Evolutionary conservation across 169 alveolate species (phyloP), one percentile per base, ranked within the genome.

Genomic region (Plasmodium blacklocki): DNA sequence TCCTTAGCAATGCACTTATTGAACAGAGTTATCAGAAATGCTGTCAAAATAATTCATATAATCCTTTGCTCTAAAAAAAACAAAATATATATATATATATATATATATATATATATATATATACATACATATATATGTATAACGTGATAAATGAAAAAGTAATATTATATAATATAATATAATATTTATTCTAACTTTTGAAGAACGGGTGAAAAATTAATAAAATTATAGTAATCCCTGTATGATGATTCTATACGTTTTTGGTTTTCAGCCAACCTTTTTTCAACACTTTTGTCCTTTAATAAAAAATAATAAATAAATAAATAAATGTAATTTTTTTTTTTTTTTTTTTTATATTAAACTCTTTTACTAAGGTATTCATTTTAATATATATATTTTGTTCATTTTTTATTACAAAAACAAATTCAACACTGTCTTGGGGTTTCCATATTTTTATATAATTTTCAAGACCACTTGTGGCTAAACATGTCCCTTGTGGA

Each of bases 361-460:
- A 32, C 45, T 32, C 45, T 32, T 32, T 32, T 32, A 32, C 45
- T 32, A 32, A 32, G 45, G 43, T 64, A 23, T 23, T 14, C 50
- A 64, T 32, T 14, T 64, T 15, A 14, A 64, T 64, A 23, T 23
- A 39, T 26, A 64, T 23, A 60, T 60, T 6, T 19, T 60, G 29
- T 60, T 11, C 29, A 18, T 23, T 19, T 14, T 32, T 58, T 64
- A 62, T 12, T 76, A 92, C 95, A 62, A 89, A 67, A 9, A 63
- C 70, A 32, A 54, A 63, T 15, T 88, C 88, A 18, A 14, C 15
- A 14, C 2, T 60, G 21, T 85, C 89, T 2, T 56, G 21, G 6
- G 95, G 95, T n/a, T 75, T 15, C 95, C 95, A 92, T 2, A 92
- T 59, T 70, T 92, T 70, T 54, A 92, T 66, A 83, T 75, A 68